A percentile compares a stretch with the other conserved stretches of the same genome.
These are phyloP conservation scores for Naganishia albida DNA, from an alignment of 1,284 basidiomycete genomes.

Conservation along the genomic window DNA sequence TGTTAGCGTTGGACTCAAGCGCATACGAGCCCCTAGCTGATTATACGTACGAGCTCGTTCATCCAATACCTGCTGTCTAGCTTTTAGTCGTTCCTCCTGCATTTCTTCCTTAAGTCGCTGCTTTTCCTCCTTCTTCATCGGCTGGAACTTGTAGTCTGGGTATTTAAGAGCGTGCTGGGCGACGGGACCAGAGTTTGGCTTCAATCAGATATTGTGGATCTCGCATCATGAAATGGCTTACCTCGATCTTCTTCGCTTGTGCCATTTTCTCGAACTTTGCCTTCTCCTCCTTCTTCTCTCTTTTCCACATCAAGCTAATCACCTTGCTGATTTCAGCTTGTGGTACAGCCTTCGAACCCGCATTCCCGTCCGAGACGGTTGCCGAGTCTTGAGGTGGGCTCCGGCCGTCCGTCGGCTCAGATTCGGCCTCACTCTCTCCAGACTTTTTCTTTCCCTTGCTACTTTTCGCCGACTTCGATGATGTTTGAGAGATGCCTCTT, in stretches of 20 bases:
- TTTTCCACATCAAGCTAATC: conserved; percentile 70
- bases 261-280: conserved; percentile 67
- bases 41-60: conserved; percentile 6
- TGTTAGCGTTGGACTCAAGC: not conserved
- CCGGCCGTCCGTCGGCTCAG: conserved; percentile 14
- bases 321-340: conserved; percentile 73
- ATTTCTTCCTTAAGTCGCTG: conserved; percentile 56
- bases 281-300: conserved; percentile 60
- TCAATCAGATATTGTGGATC: too few species aligned
- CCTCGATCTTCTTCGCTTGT: conserved; percentile 65
- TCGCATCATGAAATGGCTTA: too few species aligned
- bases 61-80: conserved; percentile 30
- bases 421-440: conserved; percentile 1
- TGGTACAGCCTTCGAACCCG: conserved; percentile 48
- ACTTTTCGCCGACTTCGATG: not conserved
- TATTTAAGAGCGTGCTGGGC: conserved; percentile 61
- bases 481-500: not conserved
- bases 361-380: not conserved
- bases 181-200: not conserved
- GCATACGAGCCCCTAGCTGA: not conserved
- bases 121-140: conserved; percentile 68
- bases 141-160: conserved; percentile 73
- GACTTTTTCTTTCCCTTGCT: conserved; percentile 12
- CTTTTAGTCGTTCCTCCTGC: conserved; percentile 41
- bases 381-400: not conserved